A percentile compares a stretch with the other conserved stretches of the same genome.
Evolutionary conservation across 805 yeast genomes (phyloP).

Genomic region (Jamesozyma jinghongensis): DNA sequence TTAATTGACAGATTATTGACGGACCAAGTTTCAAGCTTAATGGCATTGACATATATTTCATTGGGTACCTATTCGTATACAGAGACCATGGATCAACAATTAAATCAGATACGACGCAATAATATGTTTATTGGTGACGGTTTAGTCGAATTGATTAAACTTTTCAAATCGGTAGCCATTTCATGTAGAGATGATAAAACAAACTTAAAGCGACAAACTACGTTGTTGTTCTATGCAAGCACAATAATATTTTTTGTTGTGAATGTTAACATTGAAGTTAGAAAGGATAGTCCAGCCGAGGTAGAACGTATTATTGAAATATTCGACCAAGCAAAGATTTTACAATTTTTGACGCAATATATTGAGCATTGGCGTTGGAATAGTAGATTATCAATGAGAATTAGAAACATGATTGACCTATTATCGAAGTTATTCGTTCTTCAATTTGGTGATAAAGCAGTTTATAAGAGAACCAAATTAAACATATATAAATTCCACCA

Average conservation of each 20-base stretch:
- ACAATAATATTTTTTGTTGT: slow-evolving; percentile 20
- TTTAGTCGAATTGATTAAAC: slow-evolving; percentile 9
- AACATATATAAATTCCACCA: slow-evolving; percentile 38
- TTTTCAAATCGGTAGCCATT: slow-evolving; percentile 17
- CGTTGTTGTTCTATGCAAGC: slow-evolving; percentile 18
- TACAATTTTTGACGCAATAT: slow-evolving; percentile 38
- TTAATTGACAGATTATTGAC: slow-evolving; percentile 3
- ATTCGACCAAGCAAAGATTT: slow-evolving; percentile 27
- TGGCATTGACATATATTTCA: slow-evolving; percentile 20
- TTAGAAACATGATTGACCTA: slow-evolving; percentile 48
- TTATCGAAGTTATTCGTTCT: slow-evolving; percentile 46
- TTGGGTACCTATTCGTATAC: slow-evolving; percentile 18
- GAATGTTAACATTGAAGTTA: slow-evolving; percentile 17
- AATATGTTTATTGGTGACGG: slow-evolving; percentile 11
- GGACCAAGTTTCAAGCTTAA: slow-evolving; percentile 7
- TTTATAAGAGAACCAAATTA: slow-evolving; percentile 36
- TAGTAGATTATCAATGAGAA: slow-evolving; percentile 35
- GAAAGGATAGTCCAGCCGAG: slow-evolving; percentile 5
- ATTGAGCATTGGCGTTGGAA: slow-evolving; percentile 65
- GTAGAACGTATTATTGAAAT: slow-evolving; percentile 6
- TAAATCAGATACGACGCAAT: slow-evolving; percentile 16
- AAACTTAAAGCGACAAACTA: slow-evolving; percentile 15
- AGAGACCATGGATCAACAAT: slow-evolving; percentile 11
- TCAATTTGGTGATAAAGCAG: slow-evolving; percentile 50
- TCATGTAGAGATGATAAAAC: slow-evolving; percentile 19